Conservation (phyloP, 192 early-diverging fungal species). For the Lobulomyces angularis region DNA sequence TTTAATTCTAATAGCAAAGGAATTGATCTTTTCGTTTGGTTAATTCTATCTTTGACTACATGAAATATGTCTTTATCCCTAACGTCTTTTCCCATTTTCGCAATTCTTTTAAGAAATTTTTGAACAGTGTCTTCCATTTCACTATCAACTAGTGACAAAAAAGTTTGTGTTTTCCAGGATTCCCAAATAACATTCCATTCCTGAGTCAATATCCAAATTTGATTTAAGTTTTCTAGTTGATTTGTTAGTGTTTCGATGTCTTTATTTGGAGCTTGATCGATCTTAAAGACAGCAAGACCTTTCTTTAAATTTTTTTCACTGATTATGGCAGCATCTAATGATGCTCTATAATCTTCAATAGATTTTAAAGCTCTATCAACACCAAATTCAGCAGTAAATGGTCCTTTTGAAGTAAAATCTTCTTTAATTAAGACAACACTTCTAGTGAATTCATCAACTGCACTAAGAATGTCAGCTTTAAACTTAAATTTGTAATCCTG, state of each 20-base stretch:
- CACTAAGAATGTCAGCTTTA: slow-evolving; percentile 31
- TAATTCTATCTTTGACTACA: slow-evolving; percentile 34
- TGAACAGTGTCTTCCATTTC: slow-evolving; percentile 46
- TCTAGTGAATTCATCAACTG: slow-evolving; percentile 40
- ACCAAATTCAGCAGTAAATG: slow-evolving; percentile 29
- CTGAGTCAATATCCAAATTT: slow-evolving; percentile 29
- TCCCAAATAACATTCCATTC: slow-evolving; percentile 40
- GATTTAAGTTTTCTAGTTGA: slow-evolving; percentile 31
- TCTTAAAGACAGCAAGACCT: slow-evolving; percentile 40
- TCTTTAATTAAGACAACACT: slow-evolving; percentile 24
- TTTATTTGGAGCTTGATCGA: slow-evolving; percentile 39
- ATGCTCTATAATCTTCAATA: slow-evolving; percentile 30
- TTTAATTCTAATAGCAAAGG: slow-evolving; percentile 39
- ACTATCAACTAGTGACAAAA: slow-evolving; percentile 29
- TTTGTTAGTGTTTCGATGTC: slow-evolving; percentile 29
- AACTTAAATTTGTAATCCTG: slow-evolving; percentile 48
- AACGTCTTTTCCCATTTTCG: slow-evolving; percentile 37
- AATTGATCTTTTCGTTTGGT: slow-evolving; percentile 34
- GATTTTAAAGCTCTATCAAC: slow-evolving; percentile 39
- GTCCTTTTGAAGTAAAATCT: slow-evolving; percentile 38
- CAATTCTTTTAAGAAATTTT: slow-evolving; percentile 31
- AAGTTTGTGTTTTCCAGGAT: slow-evolving; percentile 28
- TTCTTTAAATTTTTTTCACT: slow-evolving; percentile 35
- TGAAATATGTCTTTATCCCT: slow-evolving; percentile 50
- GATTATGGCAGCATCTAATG: slow-evolving; percentile 20